These are phyloP conservation scores for Saccharomyces hybrid DNA, from an alignment of 1,139 yeast species.

Conservation along the genomic window DNA sequence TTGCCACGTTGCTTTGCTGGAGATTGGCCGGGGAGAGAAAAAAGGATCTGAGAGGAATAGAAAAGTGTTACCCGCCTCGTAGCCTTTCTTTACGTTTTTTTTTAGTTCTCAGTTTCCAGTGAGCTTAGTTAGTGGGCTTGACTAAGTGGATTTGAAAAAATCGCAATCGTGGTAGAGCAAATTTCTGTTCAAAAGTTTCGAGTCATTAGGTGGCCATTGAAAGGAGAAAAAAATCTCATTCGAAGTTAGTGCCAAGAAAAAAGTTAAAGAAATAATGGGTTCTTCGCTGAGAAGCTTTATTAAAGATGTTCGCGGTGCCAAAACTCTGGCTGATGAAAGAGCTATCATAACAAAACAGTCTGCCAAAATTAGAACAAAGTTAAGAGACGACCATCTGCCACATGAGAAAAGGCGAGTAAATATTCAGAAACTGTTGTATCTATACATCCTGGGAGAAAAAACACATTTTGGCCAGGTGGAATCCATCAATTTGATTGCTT, in stretches of 20 bases:
- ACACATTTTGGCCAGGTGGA: conserved; percentile 99
- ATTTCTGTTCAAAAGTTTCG: too few species aligned
- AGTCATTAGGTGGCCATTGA: too few species aligned
- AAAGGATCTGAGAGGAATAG: too few species aligned
- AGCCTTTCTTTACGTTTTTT: too few species aligned
- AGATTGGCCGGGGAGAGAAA: too few species aligned
- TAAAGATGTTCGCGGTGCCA: conserved; percentile 84
- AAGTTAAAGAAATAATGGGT: conserved; percentile 39
- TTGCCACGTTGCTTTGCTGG: too few species aligned
- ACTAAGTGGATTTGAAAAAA: too few species aligned
- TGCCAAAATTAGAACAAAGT: conserved; percentile 87
- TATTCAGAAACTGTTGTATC: conserved; percentile 79
- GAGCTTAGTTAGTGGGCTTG: too few species aligned
- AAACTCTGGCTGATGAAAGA: conserved; percentile 95
- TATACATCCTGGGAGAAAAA: conserved; percentile 91
- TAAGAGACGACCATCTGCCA: conserved; percentile 78
- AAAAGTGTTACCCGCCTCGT: too few species aligned
- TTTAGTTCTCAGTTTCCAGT: too few species aligned
- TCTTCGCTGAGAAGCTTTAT: conserved; percentile 75
- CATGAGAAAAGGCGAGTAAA: conserved; percentile 70
- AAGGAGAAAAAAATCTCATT: neutral
- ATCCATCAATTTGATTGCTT: conserved; percentile 83
- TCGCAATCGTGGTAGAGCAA: too few species aligned
- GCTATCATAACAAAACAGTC: conserved; percentile 87
- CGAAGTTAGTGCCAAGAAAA: neutral